Evolutionary conservation across 495 filamentous ascomycete species (phyloP), one percentile per base, ranked within the genome.

Genomic region (Penicillium robsamsonii): DNA sequence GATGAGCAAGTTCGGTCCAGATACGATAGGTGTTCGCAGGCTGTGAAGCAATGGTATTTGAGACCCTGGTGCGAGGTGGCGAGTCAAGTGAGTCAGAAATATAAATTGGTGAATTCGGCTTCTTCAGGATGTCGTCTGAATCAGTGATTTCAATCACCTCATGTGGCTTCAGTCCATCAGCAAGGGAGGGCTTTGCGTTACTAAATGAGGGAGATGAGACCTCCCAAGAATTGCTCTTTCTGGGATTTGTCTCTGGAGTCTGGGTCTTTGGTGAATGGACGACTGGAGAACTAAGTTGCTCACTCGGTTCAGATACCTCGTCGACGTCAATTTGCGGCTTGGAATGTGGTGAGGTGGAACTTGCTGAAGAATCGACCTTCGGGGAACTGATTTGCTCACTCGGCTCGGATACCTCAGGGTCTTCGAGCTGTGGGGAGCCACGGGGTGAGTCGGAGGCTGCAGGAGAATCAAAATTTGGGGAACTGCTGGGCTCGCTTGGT

Each of bases 1-100:
- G 56, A 20, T 54, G 55, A 11, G 45, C 43, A 18, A 58, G 41
- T 11, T 33, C 25, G 11, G 55, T 60, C 22, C 38, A 18, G 6
- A 55, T 37, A 7, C 57, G 57, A 29, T 46, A 20, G 8, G 20
- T 7, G 2, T 35, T 42, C 3, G 43, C 43, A n/a, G 13, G 5
- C 44, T 46, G 25, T 2, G n/a, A 11, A 18, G 15, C 13, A 11
- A 30, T 6, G 4, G 44, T 18, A 11, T 27, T 30, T 18, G 27
- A 17, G 9, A 11, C 6, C 2, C n/a, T 30, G n/a, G n/a, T 2
- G 10, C 4, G 7, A 30, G 1, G 7, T 1, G 27, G 22, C 10
- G 27, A 25, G 3, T 9, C n/a, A 5, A 15, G 8, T 8, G 44
- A 46, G 44, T 29, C 15, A 6, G 44, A 31, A 3, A 29, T 30